Evolutionary conservation across 1,284 basidiomycete species (phyloP).

Genomic region (Cryptococcus deneoformans): DNA sequence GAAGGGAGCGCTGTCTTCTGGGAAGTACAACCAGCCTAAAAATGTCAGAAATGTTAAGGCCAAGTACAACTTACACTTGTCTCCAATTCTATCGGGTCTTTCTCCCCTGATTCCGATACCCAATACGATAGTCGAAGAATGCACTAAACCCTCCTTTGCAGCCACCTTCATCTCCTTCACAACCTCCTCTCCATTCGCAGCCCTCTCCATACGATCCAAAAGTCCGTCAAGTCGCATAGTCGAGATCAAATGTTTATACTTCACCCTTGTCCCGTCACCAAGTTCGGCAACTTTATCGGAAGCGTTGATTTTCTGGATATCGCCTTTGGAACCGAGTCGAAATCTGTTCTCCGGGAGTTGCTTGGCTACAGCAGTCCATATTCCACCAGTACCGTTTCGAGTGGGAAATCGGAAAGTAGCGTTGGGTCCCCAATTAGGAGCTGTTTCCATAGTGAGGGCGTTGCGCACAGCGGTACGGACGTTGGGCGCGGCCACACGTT

Average conservation of each 20-base stretch:
- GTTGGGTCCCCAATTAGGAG: constrained; percentile 57
- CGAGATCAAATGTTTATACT: constrained; percentile 53
- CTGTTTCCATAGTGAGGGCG: constrained; percentile 53
- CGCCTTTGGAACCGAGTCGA: constrained; percentile 40
- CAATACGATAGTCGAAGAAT: constrained; percentile 55
- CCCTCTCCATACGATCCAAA: constrained; percentile 35
- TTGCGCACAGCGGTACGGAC: constrained; percentile 55
- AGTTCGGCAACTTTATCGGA: constrained; percentile 48
- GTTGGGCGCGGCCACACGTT: constrained; percentile 55
- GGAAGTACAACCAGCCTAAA: constrained; percentile 48
- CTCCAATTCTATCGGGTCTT: constrained; percentile 54
- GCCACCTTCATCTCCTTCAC: constrained; percentile 37
- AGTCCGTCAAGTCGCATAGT: constrained; percentile 54
- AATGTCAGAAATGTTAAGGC: background rate
- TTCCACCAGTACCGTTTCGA: constrained; percentile 55
- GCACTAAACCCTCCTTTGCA: constrained; percentile 51
- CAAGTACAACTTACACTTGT: constrained; percentile 49
- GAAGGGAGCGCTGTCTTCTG: constrained; percentile 55
- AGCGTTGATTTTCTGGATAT: constrained; percentile 49
- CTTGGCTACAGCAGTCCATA: constrained; percentile 56
- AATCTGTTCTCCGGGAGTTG: constrained; percentile 51
- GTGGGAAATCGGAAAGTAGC: constrained; percentile 57
- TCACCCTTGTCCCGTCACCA: constrained; percentile 49
- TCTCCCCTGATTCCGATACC: constrained; percentile 55
- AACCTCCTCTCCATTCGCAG: background rate